Evolutionary conservation across 164 flowering plant genomes (phyloP).

Genomic region (Cinnamomum micranthum): DNA sequence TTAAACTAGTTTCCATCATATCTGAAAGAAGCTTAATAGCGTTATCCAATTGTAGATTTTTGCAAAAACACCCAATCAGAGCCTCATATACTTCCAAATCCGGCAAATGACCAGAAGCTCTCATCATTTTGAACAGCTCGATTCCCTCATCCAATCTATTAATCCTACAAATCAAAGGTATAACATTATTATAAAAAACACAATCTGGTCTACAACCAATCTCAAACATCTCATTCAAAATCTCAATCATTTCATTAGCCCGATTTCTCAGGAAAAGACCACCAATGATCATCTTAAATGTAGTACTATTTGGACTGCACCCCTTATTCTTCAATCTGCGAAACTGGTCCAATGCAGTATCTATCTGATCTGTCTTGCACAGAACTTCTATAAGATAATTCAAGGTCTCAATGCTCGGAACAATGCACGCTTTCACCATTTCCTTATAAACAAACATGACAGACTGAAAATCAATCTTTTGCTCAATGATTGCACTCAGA

Average conservation of each 20-base stretch:
- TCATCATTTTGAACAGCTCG: constrained; percentile 46
- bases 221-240: constrained; percentile 45
- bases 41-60: constrained; percentile 37
- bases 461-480: constrained; percentile 35
- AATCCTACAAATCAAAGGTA: constrained; percentile 46
- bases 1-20: constrained; percentile 30
- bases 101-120: constrained; percentile 34
- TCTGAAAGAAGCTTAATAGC: constrained; percentile 37
- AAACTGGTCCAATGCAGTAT: constrained; percentile 56
- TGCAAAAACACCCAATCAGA: constrained; percentile 43
- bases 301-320: constrained; percentile 50
- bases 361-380: constrained; percentile 31
- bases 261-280: constrained; percentile 33
- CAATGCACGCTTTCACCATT: constrained; percentile 60
- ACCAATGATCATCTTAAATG: constrained; percentile 48
- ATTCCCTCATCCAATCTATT: constrained; percentile 34
- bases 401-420: constrained; percentile 53
- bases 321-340: constrained; percentile 61
- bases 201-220: constrained; percentile 26
- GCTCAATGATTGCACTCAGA: constrained; percentile 43
- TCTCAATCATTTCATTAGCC: constrained; percentile 35
- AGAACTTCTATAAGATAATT: constrained; percentile 57
- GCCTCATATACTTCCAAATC: constrained; percentile 25
- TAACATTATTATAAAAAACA: constrained; percentile 30
- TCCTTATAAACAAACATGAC: constrained; percentile 66